Evolutionary conservation across 2,329 filamentous ascomycete genomes (phyloP), one percentile per base, ranked within the genome.

Genomic region (Neocatenulostroma microsporum): DNA sequence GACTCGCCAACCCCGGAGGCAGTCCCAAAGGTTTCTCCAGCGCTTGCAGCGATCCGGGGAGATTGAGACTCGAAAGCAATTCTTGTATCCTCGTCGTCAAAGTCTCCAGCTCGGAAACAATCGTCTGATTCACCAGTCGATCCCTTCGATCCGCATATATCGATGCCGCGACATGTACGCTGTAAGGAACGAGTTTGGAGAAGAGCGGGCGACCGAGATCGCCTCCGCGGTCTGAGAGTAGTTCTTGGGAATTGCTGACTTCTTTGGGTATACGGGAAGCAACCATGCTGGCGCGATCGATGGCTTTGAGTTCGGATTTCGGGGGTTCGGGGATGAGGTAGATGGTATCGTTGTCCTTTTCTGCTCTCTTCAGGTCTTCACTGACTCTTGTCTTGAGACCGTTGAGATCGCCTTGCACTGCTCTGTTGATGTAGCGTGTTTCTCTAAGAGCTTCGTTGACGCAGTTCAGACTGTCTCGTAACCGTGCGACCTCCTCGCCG

Each of bases 271-370:
- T 72, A 42, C 81, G 80, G 1, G 84, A 69, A 11, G 79, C 67
- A 1, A 93, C 89, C 89, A 98, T 94, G 44, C 79, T 84, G 8
- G 86, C 89, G 41, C 89, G 75, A 42, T 93, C 87, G 5, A 98
- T 74, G 3, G 80, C 76, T 59, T 82, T 87, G 29, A 98, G 72
- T 54, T 95, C 88, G 3, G 85, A 78, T 53, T 95, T 95, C 9
- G 86, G 78, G 3, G 89, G 86, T 1, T 96, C 86, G 1, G 82
- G 73, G 34, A 83, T 76, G 3, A 96, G 68, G 57, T 95, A 98
- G 12, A 98, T 95, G 50, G 94, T 71, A 58, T 98, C 89, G 48
- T 98, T 98, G 56, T 98, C 91, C 60, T 85, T 93, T 58, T 96
- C 89, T 0, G 89, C 88, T 30, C 89, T 73, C 62, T 93, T 94